Evolutionary conservation across 1,284 basidiomycete genomes (phyloP), one percentile per base, ranked within the genome.

Genomic region (Neonothopanus nambi): DNA sequence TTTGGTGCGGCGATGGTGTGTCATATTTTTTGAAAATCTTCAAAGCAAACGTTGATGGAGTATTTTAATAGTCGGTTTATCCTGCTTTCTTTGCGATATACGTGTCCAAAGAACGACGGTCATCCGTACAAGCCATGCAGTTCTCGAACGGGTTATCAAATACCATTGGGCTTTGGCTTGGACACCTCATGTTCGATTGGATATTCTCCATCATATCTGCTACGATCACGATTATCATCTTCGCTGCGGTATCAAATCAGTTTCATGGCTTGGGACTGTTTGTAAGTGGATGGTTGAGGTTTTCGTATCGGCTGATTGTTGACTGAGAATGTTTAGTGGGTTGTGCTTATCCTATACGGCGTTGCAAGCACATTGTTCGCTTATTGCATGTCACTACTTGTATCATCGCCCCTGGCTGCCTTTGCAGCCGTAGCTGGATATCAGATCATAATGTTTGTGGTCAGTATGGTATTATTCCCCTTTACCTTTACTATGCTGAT

Each of bases 31-130:
- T 6, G n/a, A 6, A 21, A 11, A 9, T 18, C 12, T n/a, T 11
- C 20, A 23, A 8, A 17, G 15, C 42, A 15, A 43, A 37, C 45
- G 13, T 5, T 40, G 9, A 45, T 35, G 40, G 24, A 23, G 15
- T 13, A n/a, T 17, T 48, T 51, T 0, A 33, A 9, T 60, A 88
- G 82, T 77, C 84, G 15, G 82, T 89, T 0, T 92, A 82, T 66
- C 89, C 90, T 2, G 89, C 90, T 0, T 93, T 93, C 67, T 90
- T 86, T 57, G 77, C 86, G 8, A 66, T 93, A 12, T 93, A 92
- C 65, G 86, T 90, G 5, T 81, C 82, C 15, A 80, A 76, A 58
- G 88, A 87, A 64, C 80, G 82, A 24, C 76, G 77, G 40, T 85
- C 84, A 7, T 82, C 80, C 38, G 87, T 85, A 2, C 89, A 85